Evolutionary conservation across 139 green algal genomes (phyloP).

Genomic region (Zygnema circumcarinatum): DNA sequence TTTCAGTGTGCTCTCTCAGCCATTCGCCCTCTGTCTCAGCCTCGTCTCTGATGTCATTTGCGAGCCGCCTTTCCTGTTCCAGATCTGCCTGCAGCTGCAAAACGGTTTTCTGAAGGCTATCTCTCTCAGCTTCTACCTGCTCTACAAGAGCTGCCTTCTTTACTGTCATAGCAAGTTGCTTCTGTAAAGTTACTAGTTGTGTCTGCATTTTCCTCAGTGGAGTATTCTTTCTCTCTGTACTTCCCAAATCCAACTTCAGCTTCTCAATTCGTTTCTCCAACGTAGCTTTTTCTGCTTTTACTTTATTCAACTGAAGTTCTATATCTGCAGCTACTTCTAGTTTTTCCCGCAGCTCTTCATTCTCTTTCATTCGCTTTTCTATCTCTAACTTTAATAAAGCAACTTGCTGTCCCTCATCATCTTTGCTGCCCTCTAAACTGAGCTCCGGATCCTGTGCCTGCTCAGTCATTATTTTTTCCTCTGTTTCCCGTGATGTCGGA

Average conservation of each 20-base stretch:
- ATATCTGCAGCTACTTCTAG: not conserved
- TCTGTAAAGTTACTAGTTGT: not conserved
- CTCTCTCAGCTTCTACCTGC: not conserved
- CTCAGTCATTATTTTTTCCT: conserved; percentile 18
- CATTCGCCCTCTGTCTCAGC: not conserved
- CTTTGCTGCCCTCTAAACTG: not conserved
- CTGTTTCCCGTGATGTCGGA: not conserved
- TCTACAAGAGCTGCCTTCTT: not conserved
- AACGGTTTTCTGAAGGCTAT: not conserved
- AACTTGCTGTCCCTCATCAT: conserved; percentile 10
- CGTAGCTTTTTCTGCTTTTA: not conserved
- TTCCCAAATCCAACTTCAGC: conserved; percentile 3
- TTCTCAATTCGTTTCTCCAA: conserved; percentile 5
- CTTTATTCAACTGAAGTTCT: not conserved
- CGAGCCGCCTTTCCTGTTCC: not conserved
- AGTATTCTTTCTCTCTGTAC: not conserved
- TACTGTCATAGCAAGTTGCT: not conserved
- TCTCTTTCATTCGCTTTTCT: conserved; percentile 10
- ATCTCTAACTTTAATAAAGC: not conserved
- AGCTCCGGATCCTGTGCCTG: conserved; percentile 11
- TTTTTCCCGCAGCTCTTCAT: conserved; percentile 19
- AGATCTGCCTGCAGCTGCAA: not conserved
- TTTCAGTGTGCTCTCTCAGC: not conserved
- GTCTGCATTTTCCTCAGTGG: not conserved
- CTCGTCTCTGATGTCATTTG: not conserved